Evolutionary conservation across 805 yeast species (phyloP).

Genomic region (Saturnispora gosingensis): DNA sequence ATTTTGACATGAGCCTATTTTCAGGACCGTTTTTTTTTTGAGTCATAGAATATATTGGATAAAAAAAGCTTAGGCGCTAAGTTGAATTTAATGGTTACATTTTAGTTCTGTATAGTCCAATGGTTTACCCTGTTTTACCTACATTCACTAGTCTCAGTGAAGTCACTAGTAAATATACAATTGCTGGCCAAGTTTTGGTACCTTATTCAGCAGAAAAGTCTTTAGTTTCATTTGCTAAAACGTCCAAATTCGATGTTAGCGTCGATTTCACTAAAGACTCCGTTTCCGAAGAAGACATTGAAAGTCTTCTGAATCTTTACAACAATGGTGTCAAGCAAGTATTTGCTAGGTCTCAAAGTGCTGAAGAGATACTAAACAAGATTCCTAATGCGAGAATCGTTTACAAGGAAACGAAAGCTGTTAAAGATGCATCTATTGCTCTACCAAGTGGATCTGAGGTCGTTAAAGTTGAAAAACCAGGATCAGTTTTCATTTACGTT

Average conservation of each 20-base stretch:
- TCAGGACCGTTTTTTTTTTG: background rate
- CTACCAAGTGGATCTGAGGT: background rate
- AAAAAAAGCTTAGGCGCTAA: background rate
- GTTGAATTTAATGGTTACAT: background rate
- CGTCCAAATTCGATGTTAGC: constrained; percentile 8
- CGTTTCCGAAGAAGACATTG: constrained; percentile 15
- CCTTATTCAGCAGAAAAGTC: constrained; percentile 14
- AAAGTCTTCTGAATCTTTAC: constrained; percentile 17
- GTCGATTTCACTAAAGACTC: constrained; percentile 18
- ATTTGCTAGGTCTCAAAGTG: constrained; percentile 17
- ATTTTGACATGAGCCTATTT: background rate
- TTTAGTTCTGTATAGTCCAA: constrained; percentile 6
- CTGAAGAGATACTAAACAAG: constrained; percentile 16
- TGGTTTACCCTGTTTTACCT: constrained; percentile 30
- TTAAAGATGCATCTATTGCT: constrained; percentile 16
- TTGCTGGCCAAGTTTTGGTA: constrained; percentile 25
- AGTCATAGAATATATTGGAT: background rate
- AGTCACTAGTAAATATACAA: constrained; percentile 12
- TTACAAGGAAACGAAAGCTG: constrained; percentile 11
- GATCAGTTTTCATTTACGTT: background rate
- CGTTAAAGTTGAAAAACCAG: constrained; percentile 2
- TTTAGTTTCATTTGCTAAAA: constrained; percentile 11
- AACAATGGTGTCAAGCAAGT: constrained; percentile 26
- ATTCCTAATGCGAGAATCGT: constrained; percentile 29
- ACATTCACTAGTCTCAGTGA: constrained; percentile 13